phyloP scores from a whole-genome alignment of 2,329 filamentous ascomycete species.

The Kalaharituber pfeilii region DNA sequence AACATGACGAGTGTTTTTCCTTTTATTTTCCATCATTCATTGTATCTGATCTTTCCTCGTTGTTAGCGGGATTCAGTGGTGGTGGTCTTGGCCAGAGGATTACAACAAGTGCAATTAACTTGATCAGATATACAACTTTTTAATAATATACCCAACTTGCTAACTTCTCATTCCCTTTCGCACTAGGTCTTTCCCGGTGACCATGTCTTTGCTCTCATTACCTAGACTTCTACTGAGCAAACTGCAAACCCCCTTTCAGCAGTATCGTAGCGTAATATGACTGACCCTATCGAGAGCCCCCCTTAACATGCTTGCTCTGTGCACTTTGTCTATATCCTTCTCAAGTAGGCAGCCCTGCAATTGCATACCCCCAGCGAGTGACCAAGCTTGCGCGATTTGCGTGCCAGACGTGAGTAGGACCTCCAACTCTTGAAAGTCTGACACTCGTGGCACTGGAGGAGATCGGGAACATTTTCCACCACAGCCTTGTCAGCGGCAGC shows the following conservation, averaged over 20 bases:
- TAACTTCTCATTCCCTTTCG: conserved; percentile 27
- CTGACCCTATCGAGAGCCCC: conserved; percentile 83
- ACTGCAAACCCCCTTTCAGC: conserved; percentile 45
- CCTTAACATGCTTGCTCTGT: conserved; percentile 56
- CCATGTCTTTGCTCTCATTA: conserved; percentile 4
- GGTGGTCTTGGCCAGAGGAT: conserved; percentile 52
- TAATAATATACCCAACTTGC: conserved; percentile 23
- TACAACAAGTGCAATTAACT: conserved; percentile 53
- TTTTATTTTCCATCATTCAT: conserved; percentile 28
- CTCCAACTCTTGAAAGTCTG: conserved; percentile 80
- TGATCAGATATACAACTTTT: conserved; percentile 36
- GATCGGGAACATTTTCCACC: conserved; percentile 26
- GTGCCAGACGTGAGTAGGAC: conserved; percentile 88
- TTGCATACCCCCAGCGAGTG: conserved; percentile 71
- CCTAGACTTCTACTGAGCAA: conserved; percentile 30
- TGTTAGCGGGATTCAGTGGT: neutral
- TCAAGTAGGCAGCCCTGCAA: conserved; percentile 69
- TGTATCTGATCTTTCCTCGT: neutral
- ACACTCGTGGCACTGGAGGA: conserved; percentile 33
- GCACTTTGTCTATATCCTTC: conserved; percentile 79
- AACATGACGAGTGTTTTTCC: conserved; percentile 32
- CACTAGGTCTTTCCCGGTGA: conserved; percentile 45
- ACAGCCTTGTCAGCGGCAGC: conserved; percentile 28
- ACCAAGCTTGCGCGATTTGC: conserved; percentile 79
- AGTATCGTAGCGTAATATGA: conserved; percentile 84